Evolutionary conservation across 345 rosid species (phyloP).

Genomic region (Brassica cretica): DNA sequence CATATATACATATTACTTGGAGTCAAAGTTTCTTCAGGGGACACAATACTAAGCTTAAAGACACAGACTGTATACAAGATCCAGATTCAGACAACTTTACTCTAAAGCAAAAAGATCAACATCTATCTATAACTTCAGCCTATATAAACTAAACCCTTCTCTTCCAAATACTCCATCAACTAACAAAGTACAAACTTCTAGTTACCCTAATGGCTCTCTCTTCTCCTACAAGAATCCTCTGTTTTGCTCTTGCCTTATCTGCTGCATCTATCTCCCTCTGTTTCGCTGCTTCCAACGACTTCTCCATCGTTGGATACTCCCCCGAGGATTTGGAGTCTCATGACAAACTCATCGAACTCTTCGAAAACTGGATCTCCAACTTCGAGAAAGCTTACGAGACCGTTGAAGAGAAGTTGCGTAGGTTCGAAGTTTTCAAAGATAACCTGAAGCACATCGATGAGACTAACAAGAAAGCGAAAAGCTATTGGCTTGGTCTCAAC

Average conservation of each 20-base stretch:
- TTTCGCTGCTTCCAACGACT: constrained; percentile 43
- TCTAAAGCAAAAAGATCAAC: constrained; percentile 29
- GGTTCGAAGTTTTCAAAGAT: constrained; percentile 70
- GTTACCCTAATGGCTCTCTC: constrained; percentile 44
- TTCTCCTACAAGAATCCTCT: constrained; percentile 36
- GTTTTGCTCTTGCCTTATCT: constrained; percentile 38
- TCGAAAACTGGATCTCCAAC: constrained; percentile 68
- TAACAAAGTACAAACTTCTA: neutral
- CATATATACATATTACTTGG: constrained; percentile 29
- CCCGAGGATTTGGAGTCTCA: constrained; percentile 59
- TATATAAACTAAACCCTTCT: constrained; percentile 33
- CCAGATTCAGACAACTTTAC: constrained; percentile 37
- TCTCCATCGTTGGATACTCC: constrained; percentile 68
- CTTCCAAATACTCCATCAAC: constrained; percentile 21
- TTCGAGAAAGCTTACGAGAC: constrained; percentile 60
- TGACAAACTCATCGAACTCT: constrained; percentile 59
- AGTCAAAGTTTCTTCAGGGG: constrained; percentile 28
- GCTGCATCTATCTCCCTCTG: constrained; percentile 34
- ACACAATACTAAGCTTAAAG: constrained; percentile 41
- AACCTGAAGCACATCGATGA: constrained; percentile 75
- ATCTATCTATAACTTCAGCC: constrained; percentile 2
- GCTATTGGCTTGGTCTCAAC: constrained; percentile 79
- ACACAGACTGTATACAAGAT: constrained; percentile 26
- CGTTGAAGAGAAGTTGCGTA: constrained; percentile 61
- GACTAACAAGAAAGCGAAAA: constrained; percentile 55